Evolutionary conservation across 352 stramenopile genomes (phyloP), one percentile per base, ranked within the genome.

Genomic region (Aphanomyces cochlioides): DNA sequence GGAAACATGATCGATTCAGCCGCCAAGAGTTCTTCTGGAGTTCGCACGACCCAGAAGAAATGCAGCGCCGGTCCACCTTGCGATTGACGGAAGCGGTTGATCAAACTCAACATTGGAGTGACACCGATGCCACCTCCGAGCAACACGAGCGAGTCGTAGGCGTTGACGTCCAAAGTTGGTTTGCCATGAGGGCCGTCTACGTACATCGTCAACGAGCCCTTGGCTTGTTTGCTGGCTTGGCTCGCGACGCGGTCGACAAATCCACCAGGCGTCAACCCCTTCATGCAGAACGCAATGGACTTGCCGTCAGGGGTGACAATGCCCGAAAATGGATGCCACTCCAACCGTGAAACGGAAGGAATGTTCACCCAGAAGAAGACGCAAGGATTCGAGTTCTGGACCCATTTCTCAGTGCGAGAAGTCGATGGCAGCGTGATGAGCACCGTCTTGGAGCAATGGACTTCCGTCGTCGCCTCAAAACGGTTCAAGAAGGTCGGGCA

Each of bases 91-190:
- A 96, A 88, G 69, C 96, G 90, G 61, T 89, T 88, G 10, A 97
- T 64, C 40, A 97, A 85, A 54, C 84, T 94, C 56, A 96, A 90
- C 43, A 96, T 81, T 6, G 91, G 91, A 1, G 91, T 97, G 6
- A 89, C 81, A 21, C 91, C 90, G 59, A 97, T 96, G 64, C 90
- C 90, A 13, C 86, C 84, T 28, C 79, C 84, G 37, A 92, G 72
- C 28, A 93, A 65, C 36, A 93, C 68, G 19, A 92, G 73, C 0
- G 80, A 75, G 21, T 90, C 80, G 63, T 91, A 93, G 15, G 70
- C 63, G 7, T 90, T 77, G 4, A 90, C 68, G 36, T 91, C 82
- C 50, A 92, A 79, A 36, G 87, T 90, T 81, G 91, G 91, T 54
- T 90, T 89, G 63, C 85, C 87, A 74, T 93, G 92, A 72, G 89